Conservation (phyloP, 78 protist species). For the Tieghemostelium lacteum region DNA sequence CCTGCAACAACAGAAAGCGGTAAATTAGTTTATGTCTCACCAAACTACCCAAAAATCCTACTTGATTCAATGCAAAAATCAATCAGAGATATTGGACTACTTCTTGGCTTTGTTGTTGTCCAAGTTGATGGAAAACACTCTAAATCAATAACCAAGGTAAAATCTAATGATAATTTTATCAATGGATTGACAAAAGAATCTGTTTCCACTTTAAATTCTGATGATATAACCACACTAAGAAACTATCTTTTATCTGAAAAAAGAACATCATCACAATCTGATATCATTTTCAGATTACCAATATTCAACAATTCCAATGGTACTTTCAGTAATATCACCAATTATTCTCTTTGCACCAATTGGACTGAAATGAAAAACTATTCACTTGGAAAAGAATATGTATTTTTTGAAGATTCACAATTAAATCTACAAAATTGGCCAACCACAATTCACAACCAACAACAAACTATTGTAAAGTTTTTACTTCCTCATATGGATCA, state of each 20-base stretch:
- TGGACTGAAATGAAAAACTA: background rate
- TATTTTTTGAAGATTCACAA: background rate
- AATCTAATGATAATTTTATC: background rate
- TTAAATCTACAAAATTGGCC: background rate
- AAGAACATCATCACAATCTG: background rate
- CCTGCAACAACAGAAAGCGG: background rate
- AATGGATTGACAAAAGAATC: background rate
- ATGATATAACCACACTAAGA: background rate
- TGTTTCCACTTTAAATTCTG: background rate
- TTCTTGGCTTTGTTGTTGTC: background rate
- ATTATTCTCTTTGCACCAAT: background rate
- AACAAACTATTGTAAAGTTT: background rate
- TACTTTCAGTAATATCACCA: constrained; percentile 7
- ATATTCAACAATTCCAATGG: constrained; percentile 3
- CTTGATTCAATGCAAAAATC: background rate
- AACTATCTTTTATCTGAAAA: background rate
- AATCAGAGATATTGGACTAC: background rate
- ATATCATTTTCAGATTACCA: background rate
- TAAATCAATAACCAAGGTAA: background rate
- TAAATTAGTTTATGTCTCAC: background rate
- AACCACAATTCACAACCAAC: background rate
- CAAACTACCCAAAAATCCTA: background rate
- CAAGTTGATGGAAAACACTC: background rate
- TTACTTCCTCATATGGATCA: background rate
- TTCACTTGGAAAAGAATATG: background rate